Evolutionary conservation across 805 yeast genomes (phyloP), one percentile per base, ranked within the genome.

Genomic region (Komagataella phaffii): DNA sequence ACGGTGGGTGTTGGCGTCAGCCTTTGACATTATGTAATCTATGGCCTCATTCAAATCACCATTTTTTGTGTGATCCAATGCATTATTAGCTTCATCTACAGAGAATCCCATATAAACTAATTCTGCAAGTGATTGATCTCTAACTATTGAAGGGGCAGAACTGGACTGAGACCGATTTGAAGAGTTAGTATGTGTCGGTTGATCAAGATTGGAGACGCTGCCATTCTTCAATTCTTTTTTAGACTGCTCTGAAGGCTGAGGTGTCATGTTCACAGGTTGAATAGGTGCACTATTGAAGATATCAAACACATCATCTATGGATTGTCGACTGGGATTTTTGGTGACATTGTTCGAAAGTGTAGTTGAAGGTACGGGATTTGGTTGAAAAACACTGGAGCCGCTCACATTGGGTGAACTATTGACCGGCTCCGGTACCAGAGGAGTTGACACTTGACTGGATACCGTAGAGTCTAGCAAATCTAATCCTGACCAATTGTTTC

Each of bases 91-190:
- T 50, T 72, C 76, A 1, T 78, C 81, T 1, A 76, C 67, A 1
- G 83, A 64, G 59, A 88, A 88, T 2, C 96, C 96, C 80, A 88
- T 88, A 53, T 87, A 93, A 2, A 85, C 65, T 46, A 87, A 69
- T 57, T 80, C 85, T 0, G 91, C 91, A 17, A 86, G 61, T 1
- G 79, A 71, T 46, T 67, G 67, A 56, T 81, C 85, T 47, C 64
- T 62, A 7, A 61, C 14, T 10, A 14, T 30, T 1, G 40, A 30
- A 30, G 40, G 12, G 14, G 40, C 4, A 30, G 40, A 14, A 14
- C 10, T 30, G 12, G 40, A 30, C 8, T 10, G 2, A 2, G 40
- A 30, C n/a, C 3, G 5, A 4, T 14, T 30, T 30, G 40, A 14
- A 30, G 40, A 2, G 40, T 14, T 30, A 1, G 40, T 30, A 5